Evolutionary conservation across 345 rosid genomes (phyloP).

Genomic region (Clarkia xantiana): DNA sequence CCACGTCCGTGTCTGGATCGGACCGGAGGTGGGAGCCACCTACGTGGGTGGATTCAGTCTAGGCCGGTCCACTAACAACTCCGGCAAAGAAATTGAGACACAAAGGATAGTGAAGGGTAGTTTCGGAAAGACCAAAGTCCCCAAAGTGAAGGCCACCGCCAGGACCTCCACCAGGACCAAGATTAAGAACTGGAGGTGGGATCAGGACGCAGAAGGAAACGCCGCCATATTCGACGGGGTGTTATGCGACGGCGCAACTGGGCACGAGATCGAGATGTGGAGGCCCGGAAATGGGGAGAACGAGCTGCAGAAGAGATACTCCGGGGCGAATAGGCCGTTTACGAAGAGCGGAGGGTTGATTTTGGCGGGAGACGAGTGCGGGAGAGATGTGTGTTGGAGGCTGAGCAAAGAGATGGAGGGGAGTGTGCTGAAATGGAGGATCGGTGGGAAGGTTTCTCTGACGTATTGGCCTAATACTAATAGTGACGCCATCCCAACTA

Average conservation of each 20-base stretch:
- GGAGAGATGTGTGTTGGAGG: constrained; percentile 62
- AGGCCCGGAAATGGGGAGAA: constrained; percentile 7
- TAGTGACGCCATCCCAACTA: constrained; percentile 18
- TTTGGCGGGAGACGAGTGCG: constrained; percentile 64
- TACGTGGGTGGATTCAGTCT: constrained; percentile 56
- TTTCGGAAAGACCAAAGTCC: constrained; percentile 26
- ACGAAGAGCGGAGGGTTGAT: constrained; percentile 70
- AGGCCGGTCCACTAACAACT: constrained; percentile 54
- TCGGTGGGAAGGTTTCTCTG: constrained; percentile 68
- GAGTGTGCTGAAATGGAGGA: constrained; percentile 77
- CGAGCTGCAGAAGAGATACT: constrained; percentile 5
- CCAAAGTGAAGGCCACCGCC: constrained; percentile 37
- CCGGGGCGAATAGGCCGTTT: constrained; percentile 30
- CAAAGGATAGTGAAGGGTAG: constrained; percentile 25
- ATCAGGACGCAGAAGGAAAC: constrained; percentile 74
- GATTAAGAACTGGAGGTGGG: constrained; percentile 65
- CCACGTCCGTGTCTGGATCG: constrained; percentile 58
- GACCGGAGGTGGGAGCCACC: constrained; percentile 70
- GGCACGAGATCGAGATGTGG: constrained; percentile 28
- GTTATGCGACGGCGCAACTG: constrained; percentile 33
- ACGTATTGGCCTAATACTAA: constrained; percentile 53
- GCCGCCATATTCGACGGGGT: constrained; percentile 57
- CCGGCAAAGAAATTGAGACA: constrained; percentile 33
- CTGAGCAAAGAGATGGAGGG: constrained; percentile 85
- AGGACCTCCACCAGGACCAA: constrained; percentile 32